A percentile compares a stretch with the other conserved stretches of the same genome.
These are phyloP conservation scores for Musa acuminata DNA, from an alignment of 176 grass and related monocot genomes.

Conservation along the genomic window DNA sequence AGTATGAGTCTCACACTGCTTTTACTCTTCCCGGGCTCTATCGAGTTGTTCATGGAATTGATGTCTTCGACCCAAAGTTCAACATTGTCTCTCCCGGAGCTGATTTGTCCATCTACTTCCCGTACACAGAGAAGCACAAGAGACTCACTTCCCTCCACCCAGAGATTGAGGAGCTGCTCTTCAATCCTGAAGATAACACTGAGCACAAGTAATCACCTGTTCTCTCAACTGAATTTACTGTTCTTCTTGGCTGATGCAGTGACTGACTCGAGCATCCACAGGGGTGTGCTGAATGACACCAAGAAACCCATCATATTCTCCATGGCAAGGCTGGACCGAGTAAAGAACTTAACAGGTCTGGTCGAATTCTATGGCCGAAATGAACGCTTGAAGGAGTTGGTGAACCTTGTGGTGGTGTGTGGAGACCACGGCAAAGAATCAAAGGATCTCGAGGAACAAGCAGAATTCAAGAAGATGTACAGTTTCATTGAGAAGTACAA, in stretches of 20 bases:
- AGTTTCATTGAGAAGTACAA: constrained; percentile 69
- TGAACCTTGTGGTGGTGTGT: constrained; percentile 87
- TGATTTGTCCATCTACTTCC: constrained; percentile 88
- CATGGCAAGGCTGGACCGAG: constrained; percentile 84
- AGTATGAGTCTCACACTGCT: constrained; percentile 90
- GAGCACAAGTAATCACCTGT: constrained; percentile 61
- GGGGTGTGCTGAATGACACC: constrained; percentile 72
- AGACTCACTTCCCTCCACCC: constrained; percentile 87
- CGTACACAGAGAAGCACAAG: constrained; percentile 59
- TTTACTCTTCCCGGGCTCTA: constrained; percentile 91
- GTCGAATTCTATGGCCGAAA: constrained; percentile 79
- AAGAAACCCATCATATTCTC: constrained; percentile 96
- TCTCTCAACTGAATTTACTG: neutral
- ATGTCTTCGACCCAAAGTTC: constrained; percentile 94
- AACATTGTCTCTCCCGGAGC: constrained; percentile 96
- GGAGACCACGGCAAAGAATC: constrained; percentile 88
- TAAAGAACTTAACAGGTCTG: constrained; percentile 90
- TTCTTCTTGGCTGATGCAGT: neutral
- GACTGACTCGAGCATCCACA: constrained; percentile 27
- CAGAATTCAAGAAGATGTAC: constrained; percentile 94
- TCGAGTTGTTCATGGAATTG: constrained; percentile 85
- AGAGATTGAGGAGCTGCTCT: constrained; percentile 89
- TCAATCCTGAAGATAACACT: constrained; percentile 50
- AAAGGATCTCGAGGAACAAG: constrained; percentile 87
- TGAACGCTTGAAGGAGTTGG: constrained; percentile 56